Evolutionary conservation across 495 filamentous ascomycete species (phyloP).

Genomic region (Niebla homalea): DNA sequence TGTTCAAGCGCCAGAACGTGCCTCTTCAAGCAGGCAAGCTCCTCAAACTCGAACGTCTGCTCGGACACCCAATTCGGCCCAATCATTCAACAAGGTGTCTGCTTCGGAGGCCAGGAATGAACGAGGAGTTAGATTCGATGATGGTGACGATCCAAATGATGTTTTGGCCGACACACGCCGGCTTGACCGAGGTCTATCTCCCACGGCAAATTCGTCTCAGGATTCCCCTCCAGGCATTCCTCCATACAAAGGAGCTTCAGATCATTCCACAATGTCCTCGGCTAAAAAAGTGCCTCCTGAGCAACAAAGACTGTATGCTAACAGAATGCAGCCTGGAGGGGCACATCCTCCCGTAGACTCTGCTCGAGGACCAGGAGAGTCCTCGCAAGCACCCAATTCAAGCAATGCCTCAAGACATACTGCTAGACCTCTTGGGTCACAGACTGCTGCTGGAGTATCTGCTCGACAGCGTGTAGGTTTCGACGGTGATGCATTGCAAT

Average conservation of each 20-base stretch:
- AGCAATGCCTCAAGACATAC: background rate
- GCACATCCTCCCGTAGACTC: too few species aligned
- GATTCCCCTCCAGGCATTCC: too few species aligned
- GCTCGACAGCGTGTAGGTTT: conserved; percentile 16
- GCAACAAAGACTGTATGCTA: conserved; percentile 13
- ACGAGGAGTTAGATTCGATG: conserved; percentile 12
- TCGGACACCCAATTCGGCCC: too few species aligned
- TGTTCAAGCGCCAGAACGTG: background rate
- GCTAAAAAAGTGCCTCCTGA: conserved; percentile 10
- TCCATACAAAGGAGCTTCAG: too few species aligned
- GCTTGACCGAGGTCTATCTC: background rate
- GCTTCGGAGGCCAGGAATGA: background rate
- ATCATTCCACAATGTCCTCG: background rate
- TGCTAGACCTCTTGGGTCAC: conserved; percentile 4
- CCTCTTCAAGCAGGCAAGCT: background rate
- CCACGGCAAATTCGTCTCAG: too few species aligned
- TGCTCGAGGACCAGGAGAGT: too few species aligned
- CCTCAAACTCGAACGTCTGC: too few species aligned
- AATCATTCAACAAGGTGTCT: too few species aligned
- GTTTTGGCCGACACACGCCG: background rate
- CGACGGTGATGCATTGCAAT: conserved; percentile 1
- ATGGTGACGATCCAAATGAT: background rate
- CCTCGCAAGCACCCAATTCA: background rate
- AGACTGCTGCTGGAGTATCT: conserved; percentile 13
- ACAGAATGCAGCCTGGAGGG: conserved; percentile 1